These are phyloP conservation scores for Zychaea mexicana DNA, from an alignment of 371 early-diverging fungal species.

Conservation along the genomic window DNA sequence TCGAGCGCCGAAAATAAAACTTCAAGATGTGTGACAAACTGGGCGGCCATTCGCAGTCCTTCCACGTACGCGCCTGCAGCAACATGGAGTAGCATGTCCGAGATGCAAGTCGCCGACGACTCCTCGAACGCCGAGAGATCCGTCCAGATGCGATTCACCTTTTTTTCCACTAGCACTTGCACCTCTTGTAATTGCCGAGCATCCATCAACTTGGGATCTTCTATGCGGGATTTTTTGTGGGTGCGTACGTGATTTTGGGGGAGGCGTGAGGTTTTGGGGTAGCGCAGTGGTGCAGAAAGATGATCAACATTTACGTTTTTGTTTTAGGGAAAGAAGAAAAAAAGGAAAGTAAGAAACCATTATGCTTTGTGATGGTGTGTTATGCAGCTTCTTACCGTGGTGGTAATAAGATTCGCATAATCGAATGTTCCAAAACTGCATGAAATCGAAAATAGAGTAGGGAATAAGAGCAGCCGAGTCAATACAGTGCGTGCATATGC, in stretches of 20 bases:
- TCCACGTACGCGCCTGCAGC: conserved; percentile 82
- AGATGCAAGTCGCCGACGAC: conserved; percentile 94
- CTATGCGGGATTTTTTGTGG: neutral
- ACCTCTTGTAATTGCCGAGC: conserved; percentile 36
- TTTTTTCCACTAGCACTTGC: conserved; percentile 65
- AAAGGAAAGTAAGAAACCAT: too few relatives aligned
- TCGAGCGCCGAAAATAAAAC: conserved; percentile 89
- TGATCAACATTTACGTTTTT: conserved; percentile 2
- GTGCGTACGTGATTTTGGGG: too few relatives aligned
- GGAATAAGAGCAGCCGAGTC: too few relatives aligned
- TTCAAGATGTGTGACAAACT: conserved; percentile 90
- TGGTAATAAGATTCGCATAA: conserved; percentile 30
- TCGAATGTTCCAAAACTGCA: conserved; percentile 83
- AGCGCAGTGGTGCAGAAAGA: too few relatives aligned
- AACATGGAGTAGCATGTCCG: conserved; percentile 93
- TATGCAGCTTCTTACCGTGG: conserved; percentile 13
- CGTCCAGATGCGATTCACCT: conserved; percentile 86
- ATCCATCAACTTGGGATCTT: conserved; percentile 1
- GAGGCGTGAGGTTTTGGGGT: too few relatives aligned
- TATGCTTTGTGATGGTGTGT: too few relatives aligned
- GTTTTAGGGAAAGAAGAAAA: too few relatives aligned
- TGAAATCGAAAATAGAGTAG: too few relatives aligned
- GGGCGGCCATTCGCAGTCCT: conserved; percentile 85
- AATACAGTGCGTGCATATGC: too few relatives aligned
- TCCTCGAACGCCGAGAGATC: conserved; percentile 95